Evolutionary conservation across 176 grass and related monocot species (phyloP), one percentile per base, ranked within the genome.

Genomic region (Hordeum marinum): DNA sequence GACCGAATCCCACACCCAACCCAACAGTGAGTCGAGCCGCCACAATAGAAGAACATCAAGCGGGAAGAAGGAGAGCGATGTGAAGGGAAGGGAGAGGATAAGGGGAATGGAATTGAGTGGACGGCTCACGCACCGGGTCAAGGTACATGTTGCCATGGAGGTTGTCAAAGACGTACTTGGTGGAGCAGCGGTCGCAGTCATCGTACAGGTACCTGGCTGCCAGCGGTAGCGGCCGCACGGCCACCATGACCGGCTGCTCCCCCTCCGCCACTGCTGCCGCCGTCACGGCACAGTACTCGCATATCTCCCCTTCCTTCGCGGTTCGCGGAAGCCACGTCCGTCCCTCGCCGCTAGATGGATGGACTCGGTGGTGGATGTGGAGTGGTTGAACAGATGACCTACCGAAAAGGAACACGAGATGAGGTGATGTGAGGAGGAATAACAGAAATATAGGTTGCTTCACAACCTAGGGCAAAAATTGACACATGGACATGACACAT

Each of bases 141-240:
- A 98, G 90, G 23, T 87, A 90, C 81, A 98, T 98, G 90, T 70
- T 92, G 25, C 89, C 82, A 76, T 98, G 95, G 46, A 98, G 90
- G 85, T 98, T 98, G 80, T 98, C 95, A 77, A 98, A 94, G 58
- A 98, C 92, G 73, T 93, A 92, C 87, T 98, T 98, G 86, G 76
- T 58, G 82, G 69, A 88, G 23, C 89, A 37, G 21, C 92, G 87
- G 74, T 93, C 83, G 76, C 40, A 83, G 34, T 39, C 61, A 32
- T 83, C 86, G 40, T 67, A 84, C 9, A 21, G 21, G 24, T 11
- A 58, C 32, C 3, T 79, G 72, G 6, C 7, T n/a, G 12, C 41
- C 35, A 5, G 34, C 42, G 48, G 18, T 5, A 36, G 35, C 34
- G 72, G 5, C 25, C 4, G 10, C 39, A 80, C 10, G 40, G 23